Percentiles rank a stretch among this genome's conserved stretches.
These are phyloP conservation scores for Backusella morwellensis DNA, from an alignment of 192 early-diverging fungal species.

Conservation along the genomic window DNA sequence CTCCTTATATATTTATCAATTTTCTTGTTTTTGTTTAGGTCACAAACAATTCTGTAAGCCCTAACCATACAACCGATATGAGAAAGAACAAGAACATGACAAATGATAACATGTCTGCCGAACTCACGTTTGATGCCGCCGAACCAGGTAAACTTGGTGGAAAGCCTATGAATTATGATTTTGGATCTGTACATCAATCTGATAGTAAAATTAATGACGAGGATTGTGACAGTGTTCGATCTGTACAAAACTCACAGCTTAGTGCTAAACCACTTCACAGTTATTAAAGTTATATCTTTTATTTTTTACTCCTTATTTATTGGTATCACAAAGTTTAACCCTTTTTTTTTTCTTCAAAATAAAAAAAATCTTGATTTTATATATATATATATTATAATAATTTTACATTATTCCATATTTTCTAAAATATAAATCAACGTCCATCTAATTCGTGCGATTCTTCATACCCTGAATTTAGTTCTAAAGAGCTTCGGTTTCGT, in stretches of 20 bases:
- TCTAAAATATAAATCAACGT: neutral
- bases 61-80: neutral
- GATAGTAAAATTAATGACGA: slow-evolving; percentile 12
- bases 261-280: slow-evolving; percentile 15
- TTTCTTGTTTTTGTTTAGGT: slow-evolving; percentile 1
- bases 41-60: slow-evolving; percentile 9
- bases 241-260: neutral
- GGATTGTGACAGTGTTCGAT: slow-evolving; percentile 9
- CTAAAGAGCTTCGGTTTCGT: slow-evolving; percentile 10
- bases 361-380: neutral
- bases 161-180: slow-evolving; percentile 5
- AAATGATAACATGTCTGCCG: slow-evolving; percentile 5
- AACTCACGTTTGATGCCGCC: slow-evolving; percentile 20
- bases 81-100: slow-evolving; percentile 8
- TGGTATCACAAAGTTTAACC: neutral
- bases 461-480: neutral
- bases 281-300: slow-evolving; percentile 3
- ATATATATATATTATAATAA: neutral
- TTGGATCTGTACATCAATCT: neutral
- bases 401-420: neutral
- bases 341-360: neutral
- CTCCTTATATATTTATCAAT: neutral
- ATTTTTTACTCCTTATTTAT: slow-evolving; percentile 2
- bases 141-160: neutral
- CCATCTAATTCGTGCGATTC: slow-evolving; percentile 5